Evolutionary conservation across 345 rosid species (phyloP).

Genomic region (Lumnitzera racemosa): DNA sequence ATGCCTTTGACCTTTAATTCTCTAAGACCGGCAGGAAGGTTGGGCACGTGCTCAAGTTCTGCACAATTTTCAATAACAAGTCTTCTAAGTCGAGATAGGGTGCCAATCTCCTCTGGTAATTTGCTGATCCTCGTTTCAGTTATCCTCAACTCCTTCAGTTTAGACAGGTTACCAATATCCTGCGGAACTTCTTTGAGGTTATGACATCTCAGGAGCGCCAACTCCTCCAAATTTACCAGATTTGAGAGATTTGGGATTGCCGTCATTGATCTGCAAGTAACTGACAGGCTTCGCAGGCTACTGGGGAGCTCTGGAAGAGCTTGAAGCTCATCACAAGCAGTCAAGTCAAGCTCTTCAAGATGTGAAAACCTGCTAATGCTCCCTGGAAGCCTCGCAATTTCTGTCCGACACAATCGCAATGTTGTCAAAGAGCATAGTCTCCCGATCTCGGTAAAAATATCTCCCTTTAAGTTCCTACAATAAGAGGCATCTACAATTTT

Average conservation of each 20-base stretch:
- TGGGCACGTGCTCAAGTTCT: background rate
- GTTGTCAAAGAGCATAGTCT: background rate
- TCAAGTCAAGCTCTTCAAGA: no score
- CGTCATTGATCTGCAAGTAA: background rate
- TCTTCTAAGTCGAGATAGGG: constrained; percentile 1
- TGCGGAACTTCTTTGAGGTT: constrained; percentile 1
- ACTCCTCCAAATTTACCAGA: background rate
- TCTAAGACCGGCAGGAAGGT: constrained; percentile 1
- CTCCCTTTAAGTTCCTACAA: background rate
- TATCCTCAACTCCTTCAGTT: constrained; percentile 1
- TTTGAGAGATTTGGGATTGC: background rate
- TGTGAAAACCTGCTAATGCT: background rate
- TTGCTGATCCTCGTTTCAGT: background rate
- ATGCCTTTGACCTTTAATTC: no score
- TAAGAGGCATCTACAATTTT: constrained; percentile 2
- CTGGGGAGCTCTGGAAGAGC: no score
- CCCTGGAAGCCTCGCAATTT: no score
- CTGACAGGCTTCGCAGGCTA: background rate
- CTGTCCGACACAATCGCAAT: no score
- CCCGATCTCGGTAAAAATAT: constrained; percentile 8
- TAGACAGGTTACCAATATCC: constrained; percentile 4
- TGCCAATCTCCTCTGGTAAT: constrained; percentile 2
- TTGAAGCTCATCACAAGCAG: no score
- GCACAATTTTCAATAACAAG: constrained; percentile 1
- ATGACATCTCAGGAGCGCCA: background rate